phyloP scores from a whole-genome alignment of 345 rosid genomes.

The Psidium friedrichsthalianum region DNA sequence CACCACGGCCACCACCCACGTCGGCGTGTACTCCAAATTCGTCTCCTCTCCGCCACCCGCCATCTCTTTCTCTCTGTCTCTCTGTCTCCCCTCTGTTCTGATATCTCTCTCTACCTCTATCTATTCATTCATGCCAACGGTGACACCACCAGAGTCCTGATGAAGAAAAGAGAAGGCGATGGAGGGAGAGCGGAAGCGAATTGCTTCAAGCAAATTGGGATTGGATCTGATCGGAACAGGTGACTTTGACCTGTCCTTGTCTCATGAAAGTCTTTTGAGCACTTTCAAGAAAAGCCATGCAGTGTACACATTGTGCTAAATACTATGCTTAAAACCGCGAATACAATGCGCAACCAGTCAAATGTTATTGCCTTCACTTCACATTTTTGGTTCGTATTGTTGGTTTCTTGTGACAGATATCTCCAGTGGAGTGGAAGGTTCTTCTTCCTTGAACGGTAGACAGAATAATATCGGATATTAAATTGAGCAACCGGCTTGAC shows the following conservation, averaged over 20 bases:
- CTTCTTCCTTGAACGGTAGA: too few relatives aligned
- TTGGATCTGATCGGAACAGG: not conserved
- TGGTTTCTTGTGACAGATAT: not conserved
- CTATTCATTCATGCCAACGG: not conserved
- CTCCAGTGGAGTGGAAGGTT: not conserved
- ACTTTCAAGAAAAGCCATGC: not conserved
- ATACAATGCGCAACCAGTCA: not conserved
- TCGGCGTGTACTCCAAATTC: conserved; percentile 63
- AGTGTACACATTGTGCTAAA: not conserved
- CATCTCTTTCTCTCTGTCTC: conserved; percentile 16
- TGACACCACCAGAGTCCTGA: not conserved
- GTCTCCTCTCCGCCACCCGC: conserved; percentile 26
- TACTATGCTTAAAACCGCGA: not conserved
- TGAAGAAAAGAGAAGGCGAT: not conserved
- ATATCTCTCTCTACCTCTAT: not conserved
- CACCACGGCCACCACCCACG: conserved; percentile 82
- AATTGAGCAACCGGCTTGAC: not conserved
- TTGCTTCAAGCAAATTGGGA: not conserved
- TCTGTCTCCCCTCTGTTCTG: not conserved
- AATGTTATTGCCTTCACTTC: not conserved
- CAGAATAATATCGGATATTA: not conserved
- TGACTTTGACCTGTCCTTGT: not conserved
- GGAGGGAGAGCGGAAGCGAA: not conserved
- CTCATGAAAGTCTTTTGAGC: not conserved
- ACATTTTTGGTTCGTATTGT: not conserved